phyloP scores from a whole-genome alignment of 495 filamentous ascomycete genomes.

The Penicillium daleae region DNA sequence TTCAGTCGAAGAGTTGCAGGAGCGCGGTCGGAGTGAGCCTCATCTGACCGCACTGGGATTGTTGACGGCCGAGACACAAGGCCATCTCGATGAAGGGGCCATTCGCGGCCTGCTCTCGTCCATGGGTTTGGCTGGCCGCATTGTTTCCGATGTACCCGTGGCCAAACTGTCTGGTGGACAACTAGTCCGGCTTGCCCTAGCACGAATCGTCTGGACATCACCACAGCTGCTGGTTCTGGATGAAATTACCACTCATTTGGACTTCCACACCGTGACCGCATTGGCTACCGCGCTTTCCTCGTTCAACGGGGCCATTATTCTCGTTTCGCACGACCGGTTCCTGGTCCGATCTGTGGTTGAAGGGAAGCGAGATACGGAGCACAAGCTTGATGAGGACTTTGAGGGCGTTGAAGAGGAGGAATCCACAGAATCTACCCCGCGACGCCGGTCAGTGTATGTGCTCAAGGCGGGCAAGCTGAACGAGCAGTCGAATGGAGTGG shows the following conservation, averaged over 20 bases:
- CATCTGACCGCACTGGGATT: slow-evolving; percentile 64
- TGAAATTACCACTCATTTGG: slow-evolving; percentile 85
- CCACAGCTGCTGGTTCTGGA: slow-evolving; percentile 80
- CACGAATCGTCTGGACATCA: slow-evolving; percentile 63
- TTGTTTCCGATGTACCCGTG: slow-evolving; percentile 71
- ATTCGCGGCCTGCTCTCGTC: slow-evolving; percentile 62
- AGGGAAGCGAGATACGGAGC: slow-evolving; percentile 52
- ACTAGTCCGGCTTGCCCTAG: slow-evolving; percentile 75
- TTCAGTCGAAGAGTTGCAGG: slow-evolving; percentile 68
- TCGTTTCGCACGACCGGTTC: slow-evolving; percentile 80
- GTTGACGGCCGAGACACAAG: slow-evolving; percentile 51
- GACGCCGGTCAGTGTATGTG: slow-evolving; percentile 62
- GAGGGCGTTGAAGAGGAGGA: slow-evolving; percentile 54
- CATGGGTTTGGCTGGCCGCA: slow-evolving; percentile 66
- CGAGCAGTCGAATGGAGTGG: slow-evolving; percentile 60
- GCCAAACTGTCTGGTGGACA: slow-evolving; percentile 74
- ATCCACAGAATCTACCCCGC: slow-evolving; percentile 45
- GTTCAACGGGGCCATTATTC: slow-evolving; percentile 71
- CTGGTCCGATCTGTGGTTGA: slow-evolving; percentile 71
- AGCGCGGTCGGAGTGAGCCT: slow-evolving; percentile 45
- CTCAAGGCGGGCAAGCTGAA: slow-evolving; percentile 60
- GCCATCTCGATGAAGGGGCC: slow-evolving; percentile 61
- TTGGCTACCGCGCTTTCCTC: slow-evolving; percentile 64
- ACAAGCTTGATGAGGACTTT: slow-evolving; percentile 53
- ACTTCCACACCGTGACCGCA: slow-evolving; percentile 74